A percentile compares a stretch with the other conserved stretches of the same genome.
phyloP scores from a whole-genome alignment of 495 filamentous ascomycete species.

The Podospora appendiculata region DNA sequence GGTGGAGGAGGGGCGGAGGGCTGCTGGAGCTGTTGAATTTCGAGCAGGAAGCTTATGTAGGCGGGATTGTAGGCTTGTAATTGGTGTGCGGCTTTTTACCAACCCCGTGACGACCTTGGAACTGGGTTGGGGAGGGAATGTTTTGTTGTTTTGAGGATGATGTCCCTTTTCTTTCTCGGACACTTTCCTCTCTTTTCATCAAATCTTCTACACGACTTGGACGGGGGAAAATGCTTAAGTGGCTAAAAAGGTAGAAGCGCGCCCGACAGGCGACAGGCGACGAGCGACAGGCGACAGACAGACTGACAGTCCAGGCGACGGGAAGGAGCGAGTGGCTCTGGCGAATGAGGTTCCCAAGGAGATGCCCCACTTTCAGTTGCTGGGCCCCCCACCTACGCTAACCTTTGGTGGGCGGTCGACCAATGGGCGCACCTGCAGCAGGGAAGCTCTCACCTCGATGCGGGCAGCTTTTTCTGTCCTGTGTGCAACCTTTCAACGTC shows the following conservation, averaged over 20 bases:
- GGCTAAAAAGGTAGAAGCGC: constrained; percentile 10
- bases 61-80: not conserved
- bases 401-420: not conserved
- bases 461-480: no score
- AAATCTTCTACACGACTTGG: not conserved
- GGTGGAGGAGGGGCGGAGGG: not conserved
- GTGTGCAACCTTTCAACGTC: no score
- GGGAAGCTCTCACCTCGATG: no score
- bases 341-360: not conserved
- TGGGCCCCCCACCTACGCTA: not conserved
- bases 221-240: not conserved
- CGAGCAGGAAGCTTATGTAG: not conserved
- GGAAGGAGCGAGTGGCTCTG: constrained; percentile 1
- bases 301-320: no score
- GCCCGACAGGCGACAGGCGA: no score
- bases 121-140: not conserved
- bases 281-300: no score
- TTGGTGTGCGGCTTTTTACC: not conserved
- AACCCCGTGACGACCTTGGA: not conserved
- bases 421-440: not conserved
- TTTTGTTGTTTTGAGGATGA: not conserved
- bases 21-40: not conserved
- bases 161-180: not conserved
- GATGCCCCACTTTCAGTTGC: not conserved
- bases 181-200: not conserved